phyloP scores from a whole-genome alignment of 352 stramenopile species.

The Phytophthora ramorum region DNA sequence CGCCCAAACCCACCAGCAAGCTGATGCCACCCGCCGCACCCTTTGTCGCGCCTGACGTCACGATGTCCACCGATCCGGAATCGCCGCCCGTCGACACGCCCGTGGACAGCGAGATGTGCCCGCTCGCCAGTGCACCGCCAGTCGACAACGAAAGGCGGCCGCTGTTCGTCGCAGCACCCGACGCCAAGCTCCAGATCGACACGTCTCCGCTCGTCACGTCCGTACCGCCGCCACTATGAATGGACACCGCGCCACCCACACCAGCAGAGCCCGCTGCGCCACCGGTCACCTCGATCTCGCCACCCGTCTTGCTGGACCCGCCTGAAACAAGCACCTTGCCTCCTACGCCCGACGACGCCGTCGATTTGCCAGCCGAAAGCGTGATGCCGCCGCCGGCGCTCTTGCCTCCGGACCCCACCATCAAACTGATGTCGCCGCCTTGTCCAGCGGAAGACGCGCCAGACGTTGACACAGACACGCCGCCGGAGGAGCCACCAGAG shows the following conservation, averaged over 20 bases:
- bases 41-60: constrained; percentile 1
- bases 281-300: background rate
- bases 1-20: constrained; percentile 11
- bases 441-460: no score
- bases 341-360: constrained; percentile 7
- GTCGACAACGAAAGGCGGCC: constrained; percentile 9
- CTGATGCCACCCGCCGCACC: constrained; percentile 4
- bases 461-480: background rate
- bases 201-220: constrained; percentile 1
- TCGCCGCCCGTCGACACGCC: constrained; percentile 3
- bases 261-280: no score
- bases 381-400: constrained; percentile 8
- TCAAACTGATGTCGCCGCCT: background rate
- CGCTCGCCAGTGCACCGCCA: no score
- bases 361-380: constrained; percentile 10
- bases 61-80: constrained; percentile 1
- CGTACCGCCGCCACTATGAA: background rate
- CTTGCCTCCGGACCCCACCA: constrained; percentile 6
- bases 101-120: constrained; percentile 14
- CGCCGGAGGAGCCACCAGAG: background rate
- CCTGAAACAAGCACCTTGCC: background rate
- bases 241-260: background rate
- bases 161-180: background rate
- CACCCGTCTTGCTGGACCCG: background rate
- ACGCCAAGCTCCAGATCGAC: background rate